Percentiles rank a stretch among this genome's conserved stretches.
phyloP scores from a whole-genome alignment of 2,329 filamentous ascomycete genomes.

The Diplocarpon mali region DNA sequence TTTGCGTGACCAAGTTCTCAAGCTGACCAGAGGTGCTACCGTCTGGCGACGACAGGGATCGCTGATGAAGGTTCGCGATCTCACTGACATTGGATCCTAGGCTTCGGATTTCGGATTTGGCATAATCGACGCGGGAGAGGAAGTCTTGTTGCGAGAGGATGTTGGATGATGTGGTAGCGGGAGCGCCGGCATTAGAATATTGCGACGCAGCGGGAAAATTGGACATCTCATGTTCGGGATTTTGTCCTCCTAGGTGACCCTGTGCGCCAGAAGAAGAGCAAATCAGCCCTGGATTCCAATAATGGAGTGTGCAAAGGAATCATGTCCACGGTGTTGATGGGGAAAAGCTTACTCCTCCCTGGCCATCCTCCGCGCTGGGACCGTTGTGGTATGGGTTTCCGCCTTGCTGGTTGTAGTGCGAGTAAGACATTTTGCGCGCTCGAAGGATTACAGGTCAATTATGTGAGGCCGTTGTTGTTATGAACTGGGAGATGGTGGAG shows the following conservation, averaged over 20 bases:
- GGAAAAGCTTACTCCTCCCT: conserved; percentile 20
- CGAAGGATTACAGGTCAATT: conserved; percentile 16
- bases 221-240: conserved; percentile 21
- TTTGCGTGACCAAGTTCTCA: conserved; percentile 57
- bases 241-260: conserved; percentile 14
- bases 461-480: background rate
- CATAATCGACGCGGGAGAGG: conserved; percentile 52
- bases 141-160: conserved; percentile 55
- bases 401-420: conserved; percentile 42
- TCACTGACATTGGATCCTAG: conserved; percentile 56
- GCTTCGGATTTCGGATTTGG: conserved; percentile 56
- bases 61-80: conserved; percentile 61
- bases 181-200: conserved; percentile 20
- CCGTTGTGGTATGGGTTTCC: conserved; percentile 51
- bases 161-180: conserved; percentile 21
- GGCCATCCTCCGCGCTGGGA: conserved; percentile 30
- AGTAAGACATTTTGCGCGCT: conserved; percentile 45
- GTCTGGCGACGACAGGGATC: conserved; percentile 57
- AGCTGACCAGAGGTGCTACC: conserved; percentile 36
- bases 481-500: background rate
- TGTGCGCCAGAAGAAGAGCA: background rate
- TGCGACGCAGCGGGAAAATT: conserved; percentile 21
- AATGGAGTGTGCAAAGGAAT: too few relatives aligned
- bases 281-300: conserved; percentile 1
- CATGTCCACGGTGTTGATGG: background rate